These are phyloP conservation scores for Penicillium sp. DNA, from an alignment of 2,329 filamentous ascomycete species.

Conservation along the genomic window DNA sequence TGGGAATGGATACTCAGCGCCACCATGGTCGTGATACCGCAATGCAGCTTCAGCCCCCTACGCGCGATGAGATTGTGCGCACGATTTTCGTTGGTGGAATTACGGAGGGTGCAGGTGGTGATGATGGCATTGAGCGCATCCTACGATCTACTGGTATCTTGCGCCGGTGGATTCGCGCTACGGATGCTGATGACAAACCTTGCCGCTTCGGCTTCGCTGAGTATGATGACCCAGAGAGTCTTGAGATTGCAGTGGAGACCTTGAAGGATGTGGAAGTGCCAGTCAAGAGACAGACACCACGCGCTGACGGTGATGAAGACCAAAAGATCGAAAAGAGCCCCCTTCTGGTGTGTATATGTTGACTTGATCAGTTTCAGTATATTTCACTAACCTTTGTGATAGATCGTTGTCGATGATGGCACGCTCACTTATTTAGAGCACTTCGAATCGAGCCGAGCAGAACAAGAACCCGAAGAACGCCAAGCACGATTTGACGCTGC, in stretches of 20 bases:
- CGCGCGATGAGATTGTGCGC: constrained; percentile 82
- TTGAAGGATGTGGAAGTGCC: constrained; percentile 81
- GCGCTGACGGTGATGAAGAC: constrained; percentile 45
- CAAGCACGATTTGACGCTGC: constrained; percentile 70
- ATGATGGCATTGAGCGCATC: constrained; percentile 76
- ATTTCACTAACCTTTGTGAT: constrained; percentile 23
- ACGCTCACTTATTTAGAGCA: constrained; percentile 84
- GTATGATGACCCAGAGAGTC: constrained; percentile 85
- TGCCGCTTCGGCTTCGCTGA: constrained; percentile 93
- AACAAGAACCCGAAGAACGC: constrained; percentile 59
- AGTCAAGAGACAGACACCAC: constrained; percentile 65
- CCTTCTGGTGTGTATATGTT: constrained; percentile 56
- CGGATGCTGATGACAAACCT: constrained; percentile 75
- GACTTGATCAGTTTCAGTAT: background rate
- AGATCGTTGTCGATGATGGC: constrained; percentile 73
- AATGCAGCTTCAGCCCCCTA: constrained; percentile 75
- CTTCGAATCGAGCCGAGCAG: constrained; percentile 66
- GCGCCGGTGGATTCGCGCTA: constrained; percentile 79
- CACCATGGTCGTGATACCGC: constrained; percentile 66
- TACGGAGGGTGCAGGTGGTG: constrained; percentile 72
- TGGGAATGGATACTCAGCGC: constrained; percentile 64
- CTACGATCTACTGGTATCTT: constrained; percentile 74
- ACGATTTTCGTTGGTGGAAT: constrained; percentile 90
- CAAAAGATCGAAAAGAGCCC: constrained; percentile 64
- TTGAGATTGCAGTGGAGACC: constrained; percentile 80